phyloP scores from a whole-genome alignment of 306 rosid genomes.

The Trifolium repens region DNA sequence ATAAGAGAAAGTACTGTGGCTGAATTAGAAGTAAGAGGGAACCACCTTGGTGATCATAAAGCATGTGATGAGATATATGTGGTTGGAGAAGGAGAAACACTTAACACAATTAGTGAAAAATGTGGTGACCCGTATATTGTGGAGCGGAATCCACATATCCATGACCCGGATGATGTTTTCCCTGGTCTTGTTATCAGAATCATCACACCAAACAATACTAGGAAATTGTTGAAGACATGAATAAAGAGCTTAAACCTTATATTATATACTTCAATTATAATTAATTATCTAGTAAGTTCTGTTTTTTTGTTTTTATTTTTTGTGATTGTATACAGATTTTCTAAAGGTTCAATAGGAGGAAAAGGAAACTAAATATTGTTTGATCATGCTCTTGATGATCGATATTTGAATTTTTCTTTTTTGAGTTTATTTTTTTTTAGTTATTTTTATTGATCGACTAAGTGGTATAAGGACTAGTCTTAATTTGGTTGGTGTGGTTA shows the following conservation, averaged over 20 bases:
- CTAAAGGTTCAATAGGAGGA: neutral
- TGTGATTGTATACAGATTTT: slow-evolving; percentile 11
- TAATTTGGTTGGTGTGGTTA: slow-evolving; percentile 2
- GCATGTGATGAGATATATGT: slow-evolving; percentile 59
- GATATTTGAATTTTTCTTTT: neutral
- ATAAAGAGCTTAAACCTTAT: neutral
- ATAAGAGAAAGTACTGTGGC: slow-evolving; percentile 45
- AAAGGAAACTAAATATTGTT: neutral
- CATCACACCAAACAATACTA: slow-evolving; percentile 39
- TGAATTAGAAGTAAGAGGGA: slow-evolving; percentile 46
- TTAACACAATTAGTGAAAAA: slow-evolving; percentile 80
- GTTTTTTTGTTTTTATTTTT: neutral
- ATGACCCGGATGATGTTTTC: slow-evolving; percentile 86
- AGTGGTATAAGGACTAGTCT: neutral
- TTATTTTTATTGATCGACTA: neutral
- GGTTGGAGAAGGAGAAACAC: slow-evolving; percentile 82
- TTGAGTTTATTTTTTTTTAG: neutral
- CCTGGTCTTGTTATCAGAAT: slow-evolving; percentile 88
- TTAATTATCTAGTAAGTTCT: neutral
- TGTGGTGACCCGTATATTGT: slow-evolving; percentile 80
- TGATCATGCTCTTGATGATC: neutral
- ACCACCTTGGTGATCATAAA: slow-evolving; percentile 38
- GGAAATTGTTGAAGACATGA: neutral
- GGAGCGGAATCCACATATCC: slow-evolving; percentile 87
- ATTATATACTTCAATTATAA: neutral